These are phyloP conservation scores for Pichia ethanolica DNA, from an alignment of 805 yeast species.

Conservation along the genomic window DNA sequence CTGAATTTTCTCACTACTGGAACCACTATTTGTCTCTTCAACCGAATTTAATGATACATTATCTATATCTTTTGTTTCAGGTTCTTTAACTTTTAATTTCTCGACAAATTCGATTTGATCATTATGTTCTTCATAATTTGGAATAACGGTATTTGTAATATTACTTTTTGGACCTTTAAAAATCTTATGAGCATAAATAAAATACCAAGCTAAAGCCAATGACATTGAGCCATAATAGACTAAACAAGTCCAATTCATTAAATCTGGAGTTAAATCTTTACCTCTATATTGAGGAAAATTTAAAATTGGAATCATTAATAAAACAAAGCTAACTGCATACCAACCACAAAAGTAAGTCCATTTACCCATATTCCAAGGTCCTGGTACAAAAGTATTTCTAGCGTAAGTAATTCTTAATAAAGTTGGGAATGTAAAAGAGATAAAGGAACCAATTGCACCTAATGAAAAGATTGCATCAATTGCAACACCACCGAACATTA, in stretches of 20 bases:
- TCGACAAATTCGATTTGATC: neutral
- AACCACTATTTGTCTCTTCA: neutral
- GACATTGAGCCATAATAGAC: neutral
- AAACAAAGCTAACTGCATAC: slow-evolving; percentile 41
- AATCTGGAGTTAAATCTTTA: slow-evolving; percentile 26
- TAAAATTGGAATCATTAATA: slow-evolving; percentile 51
- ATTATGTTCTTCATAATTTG: neutral
- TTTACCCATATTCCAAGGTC: slow-evolving; percentile 61
- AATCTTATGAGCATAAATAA: neutral
- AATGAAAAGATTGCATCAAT: slow-evolving; percentile 67
- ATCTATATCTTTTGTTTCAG: neutral
- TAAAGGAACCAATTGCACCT: slow-evolving; percentile 62
- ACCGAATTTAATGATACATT: neutral
- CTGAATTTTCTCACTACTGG: too few species aligned
- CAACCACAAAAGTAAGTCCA: slow-evolving; percentile 42
- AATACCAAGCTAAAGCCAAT: neutral
- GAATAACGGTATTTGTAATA: neutral
- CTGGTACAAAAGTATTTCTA: slow-evolving; percentile 45
- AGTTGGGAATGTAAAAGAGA: slow-evolving; percentile 59
- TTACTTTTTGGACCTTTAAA: neutral
- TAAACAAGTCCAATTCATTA: slow-evolving; percentile 53
- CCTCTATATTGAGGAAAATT: slow-evolving; percentile 48
- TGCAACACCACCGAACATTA: slow-evolving; percentile 60
- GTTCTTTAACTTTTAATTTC: neutral
- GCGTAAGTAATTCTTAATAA: slow-evolving; percentile 51